phyloP scores from a whole-genome alignment of 371 early-diverging fungal species.

The Parasitella parasitica region DNA sequence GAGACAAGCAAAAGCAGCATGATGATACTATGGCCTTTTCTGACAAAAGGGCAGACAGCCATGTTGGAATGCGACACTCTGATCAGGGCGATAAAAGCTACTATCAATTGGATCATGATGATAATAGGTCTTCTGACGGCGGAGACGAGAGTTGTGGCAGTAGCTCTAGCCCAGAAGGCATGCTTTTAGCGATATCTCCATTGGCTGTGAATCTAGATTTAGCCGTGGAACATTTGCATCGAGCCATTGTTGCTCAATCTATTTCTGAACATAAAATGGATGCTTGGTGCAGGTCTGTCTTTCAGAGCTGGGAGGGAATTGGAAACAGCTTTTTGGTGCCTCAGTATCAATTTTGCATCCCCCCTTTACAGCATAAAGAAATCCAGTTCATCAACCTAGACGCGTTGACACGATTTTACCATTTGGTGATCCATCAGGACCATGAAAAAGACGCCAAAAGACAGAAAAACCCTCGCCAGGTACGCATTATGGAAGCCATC shows the following conservation, averaged over 20 bases:
- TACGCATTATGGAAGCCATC: slow-evolving; percentile 25
- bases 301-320: slow-evolving; percentile 51
- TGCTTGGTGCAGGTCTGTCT: slow-evolving; percentile 38
- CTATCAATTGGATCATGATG: slow-evolving; percentile 28
- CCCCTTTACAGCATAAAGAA: not conserved
- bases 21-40: too few species aligned
- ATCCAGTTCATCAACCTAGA: slow-evolving; percentile 8
- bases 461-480: not conserved
- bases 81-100: slow-evolving; percentile 18
- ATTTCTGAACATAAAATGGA: slow-evolving; percentile 12
- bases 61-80: not conserved
- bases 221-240: slow-evolving; percentile 23
- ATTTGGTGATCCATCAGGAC: slow-evolving; percentile 6
- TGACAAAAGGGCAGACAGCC: too few species aligned
- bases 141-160: not conserved
- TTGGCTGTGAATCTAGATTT: slow-evolving; percentile 18
- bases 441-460: not conserved
- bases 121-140: not conserved
- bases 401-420: slow-evolving; percentile 15
- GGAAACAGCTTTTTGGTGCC: slow-evolving; percentile 36
- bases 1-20: not conserved
- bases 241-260: not conserved
- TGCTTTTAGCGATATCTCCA: slow-evolving; percentile 34
- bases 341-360: not conserved
- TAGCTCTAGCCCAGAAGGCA: slow-evolving; percentile 5